Evolutionary conservation across 345 rosid species (phyloP), one percentile per base, ranked within the genome.

Genomic region (Raphanus raphanistrum): DNA sequence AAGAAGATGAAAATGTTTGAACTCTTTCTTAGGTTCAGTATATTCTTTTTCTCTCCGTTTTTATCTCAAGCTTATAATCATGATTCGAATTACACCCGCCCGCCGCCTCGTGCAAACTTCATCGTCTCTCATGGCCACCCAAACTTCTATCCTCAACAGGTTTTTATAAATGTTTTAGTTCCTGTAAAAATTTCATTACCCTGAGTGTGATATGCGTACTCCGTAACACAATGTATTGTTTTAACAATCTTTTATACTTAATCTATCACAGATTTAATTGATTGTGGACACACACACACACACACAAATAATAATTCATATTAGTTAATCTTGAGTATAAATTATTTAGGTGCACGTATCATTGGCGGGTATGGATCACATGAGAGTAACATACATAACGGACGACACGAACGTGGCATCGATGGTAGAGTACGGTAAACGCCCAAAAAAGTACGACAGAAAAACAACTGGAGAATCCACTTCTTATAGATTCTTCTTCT

Each of bases 121-220:
- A 17, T 74, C 65, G 69, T 91, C 36, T 54, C 81, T 11, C 87
- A 91, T 33, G n/a, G 68, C 2, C 55, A 89, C 26, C 86, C 92
- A 5, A 78, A 82, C 5, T 80, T 85, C 29, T 84, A 86, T 57
- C 93, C 98, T 62, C 97, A 94, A 82, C 98, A 94, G 94, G 98
- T 92, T 17, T n/a, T 5, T n/a, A 4, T 50, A 50, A 50, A n/a
- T 50, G 55, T 50, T 16, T 50, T 50, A 50, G 55, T 48, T n/a
- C 55, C 17, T 48, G 17, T 50, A 5, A n/a, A 50, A 13, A n/a
- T n/a, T n/a, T 50, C 55, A 50, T 50, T 50, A 6, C 17, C 52
- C 55, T 50, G 17, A 72, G 26, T 72, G 3, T 72, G 31, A 31
- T 2, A 62, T 72, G 28, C 43, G 26, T 15, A 71, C 57, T 59